Evolutionary conservation across 805 yeast genomes (phyloP).

Genomic region (Saccharomyces mikatae): DNA sequence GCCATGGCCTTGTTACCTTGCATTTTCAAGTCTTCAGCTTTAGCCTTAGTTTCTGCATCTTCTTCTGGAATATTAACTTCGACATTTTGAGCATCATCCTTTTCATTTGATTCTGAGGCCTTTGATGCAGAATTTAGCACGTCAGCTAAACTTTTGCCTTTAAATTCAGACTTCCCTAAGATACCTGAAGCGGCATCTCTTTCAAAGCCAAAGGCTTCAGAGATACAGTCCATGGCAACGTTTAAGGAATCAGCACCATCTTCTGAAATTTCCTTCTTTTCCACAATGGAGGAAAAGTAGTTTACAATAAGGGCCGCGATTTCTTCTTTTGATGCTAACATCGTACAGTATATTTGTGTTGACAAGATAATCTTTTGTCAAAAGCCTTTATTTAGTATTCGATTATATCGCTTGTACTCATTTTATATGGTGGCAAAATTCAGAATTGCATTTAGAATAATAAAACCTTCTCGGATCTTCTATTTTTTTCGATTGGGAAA

Average conservation of each 20-base stretch:
- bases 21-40: constrained; percentile 77
- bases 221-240: constrained; percentile 87
- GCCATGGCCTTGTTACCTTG: constrained; percentile 92
- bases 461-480: neutral
- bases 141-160: constrained; percentile 41
- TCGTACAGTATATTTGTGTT: constrained; percentile 11
- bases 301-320: constrained; percentile 67
- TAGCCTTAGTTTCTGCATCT: constrained; percentile 47
- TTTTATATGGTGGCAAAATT: neutral
- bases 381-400: neutral
- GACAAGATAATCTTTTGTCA: neutral
- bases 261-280: constrained; percentile 56
- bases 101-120: neutral
- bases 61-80: constrained; percentile 36
- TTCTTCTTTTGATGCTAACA: constrained; percentile 50
- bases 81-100: constrained; percentile 19
- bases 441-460: neutral
- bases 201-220: constrained; percentile 72
- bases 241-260: constrained; percentile 86
- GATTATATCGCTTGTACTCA: neutral
- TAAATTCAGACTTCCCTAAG: constrained; percentile 32
- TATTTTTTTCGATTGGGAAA: neutral
- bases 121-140: constrained; percentile 31
- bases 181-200: constrained; percentile 37
- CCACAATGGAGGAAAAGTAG: constrained; percentile 53